phyloP scores from a whole-genome alignment of 805 yeast species.

The Lachancea quebecensis region DNA sequence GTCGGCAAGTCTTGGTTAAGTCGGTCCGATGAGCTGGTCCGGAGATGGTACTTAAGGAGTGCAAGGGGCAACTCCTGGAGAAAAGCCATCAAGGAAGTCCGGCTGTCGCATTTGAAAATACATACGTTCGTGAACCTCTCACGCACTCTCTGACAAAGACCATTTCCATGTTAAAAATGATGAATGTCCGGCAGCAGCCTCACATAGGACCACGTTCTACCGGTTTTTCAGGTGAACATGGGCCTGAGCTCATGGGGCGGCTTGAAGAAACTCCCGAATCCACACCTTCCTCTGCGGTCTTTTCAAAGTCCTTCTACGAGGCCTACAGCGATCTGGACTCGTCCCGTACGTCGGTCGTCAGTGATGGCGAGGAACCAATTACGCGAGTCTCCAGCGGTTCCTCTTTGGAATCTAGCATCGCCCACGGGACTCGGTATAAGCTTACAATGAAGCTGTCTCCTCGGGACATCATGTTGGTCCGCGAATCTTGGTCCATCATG shows the following conservation, averaged over 20 bases:
- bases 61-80: neutral
- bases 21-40: neutral
- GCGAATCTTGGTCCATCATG: constrained; percentile 35
- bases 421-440: constrained; percentile 19
- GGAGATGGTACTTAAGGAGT: neutral
- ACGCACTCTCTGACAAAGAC: neutral
- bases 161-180: neutral
- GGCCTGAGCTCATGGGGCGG: neutral
- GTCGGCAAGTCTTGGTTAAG: neutral
- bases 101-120: neutral
- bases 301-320: neutral
- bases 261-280: neutral
- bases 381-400: constrained; percentile 13
- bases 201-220: neutral
- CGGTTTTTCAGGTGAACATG: neutral
- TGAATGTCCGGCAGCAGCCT: neutral
- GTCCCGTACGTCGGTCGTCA: constrained; percentile 2
- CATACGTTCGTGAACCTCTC: neutral
- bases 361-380: constrained; percentile 10
- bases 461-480: constrained; percentile 30
- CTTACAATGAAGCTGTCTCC: constrained; percentile 26
- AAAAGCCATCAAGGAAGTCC: neutral
- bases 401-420: constrained; percentile 13
- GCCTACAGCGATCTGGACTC: neutral
- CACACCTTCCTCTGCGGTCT: neutral